Evolutionary conservation across 495 filamentous ascomycete species (phyloP), one percentile per base, ranked within the genome.

Genomic region (Neurospora sublineolata): DNA sequence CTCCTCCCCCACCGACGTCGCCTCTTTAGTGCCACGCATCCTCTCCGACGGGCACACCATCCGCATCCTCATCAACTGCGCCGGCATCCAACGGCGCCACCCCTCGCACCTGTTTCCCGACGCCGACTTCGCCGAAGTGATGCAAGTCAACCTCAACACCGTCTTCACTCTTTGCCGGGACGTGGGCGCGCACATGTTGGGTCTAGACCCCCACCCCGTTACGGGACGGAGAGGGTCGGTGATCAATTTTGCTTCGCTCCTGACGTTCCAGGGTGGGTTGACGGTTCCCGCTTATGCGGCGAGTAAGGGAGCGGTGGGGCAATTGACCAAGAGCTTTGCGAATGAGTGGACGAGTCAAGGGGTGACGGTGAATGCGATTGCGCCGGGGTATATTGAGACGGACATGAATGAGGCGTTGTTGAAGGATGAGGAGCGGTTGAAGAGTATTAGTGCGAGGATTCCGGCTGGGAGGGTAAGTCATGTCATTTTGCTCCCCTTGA

Each of bases 281-380:
- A 97, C 91, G 0, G 93, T 97, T 1, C 93, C 94, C 0, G 94
- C 94, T 3, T 97, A 97, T 81, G 90, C 94, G 12, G 93, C 94
- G 0, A 89, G 88, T 75, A 97, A 97, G 80, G 94, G 93, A 36
- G 94, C 91, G 4, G 88, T 97, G 2, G 88, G 89, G 20, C 93
- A 97, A 80, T 79, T 97, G 70, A 97, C 94, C 39, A 97, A 97
- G 79, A 89, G 91, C 18, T 84, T 97, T 46, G 89, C 90, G 30
- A 97, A 97, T 72, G 92, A 96, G 80, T 97, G 94, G 94, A 87
- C 91, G 4, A 58, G 3, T 80, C 84, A 3, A 84, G 89, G 75
- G 93, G 93, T 0, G 74, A 92, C 86, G 23, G 92, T 94, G 10
- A 94, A 94, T 75, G 91, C 90, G 0, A 89, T 94, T 75, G 92